Base-by-base conservation (phyloP, 495 filamentous ascomycete genomes). In the Talaromyces stipitatus region DNA sequence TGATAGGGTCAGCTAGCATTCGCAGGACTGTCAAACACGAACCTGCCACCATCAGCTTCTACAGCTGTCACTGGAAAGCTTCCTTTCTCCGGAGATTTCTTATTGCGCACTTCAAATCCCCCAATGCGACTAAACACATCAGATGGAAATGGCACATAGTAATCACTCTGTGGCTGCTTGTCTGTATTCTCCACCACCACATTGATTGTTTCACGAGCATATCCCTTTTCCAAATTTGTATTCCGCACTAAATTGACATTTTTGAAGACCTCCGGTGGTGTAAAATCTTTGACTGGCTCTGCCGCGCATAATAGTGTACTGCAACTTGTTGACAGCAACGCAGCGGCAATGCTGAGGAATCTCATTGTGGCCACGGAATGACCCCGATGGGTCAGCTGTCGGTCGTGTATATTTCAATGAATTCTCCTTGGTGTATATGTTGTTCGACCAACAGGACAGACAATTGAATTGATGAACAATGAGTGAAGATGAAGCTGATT, bases 211-310 rank as follows among this genome's bases (percentile, higher is more conserved):
- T 97, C 91, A 62, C 89, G 87, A 20, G 83, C 83, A 64, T 92
- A 97, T 58, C 83, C 85, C 74, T 96, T 97, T 66, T 97, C 92
- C 55, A 97, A 71, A 64, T 95, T 96, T 62, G 91, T 85, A 55
- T 88, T 86, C 58, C 95, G 89, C 54, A 97, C 84, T 23, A 97
- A 69, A 70, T 97, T 97, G 61, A 81, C 78, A 71, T 97, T 95
- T 70, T 90, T 89, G 73, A 95, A 98, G 45, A 89, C 87, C 66
- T 88, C 88, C 12, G 91, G 85, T 33, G 92, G 92, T 71, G 82
- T 91, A 78, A 96, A 96, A 50, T 80, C 82, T 64, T 77, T 68
- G 26, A 87, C 81, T 16, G 18, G 12, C 32, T 38, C 20, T 16
- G 56, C 57, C 36, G 28, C 56, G 52, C 28, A 32, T 16, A 26